Conservation (phyloP, 129 eudicot genomes). For the Artemisia argyi region DNA sequence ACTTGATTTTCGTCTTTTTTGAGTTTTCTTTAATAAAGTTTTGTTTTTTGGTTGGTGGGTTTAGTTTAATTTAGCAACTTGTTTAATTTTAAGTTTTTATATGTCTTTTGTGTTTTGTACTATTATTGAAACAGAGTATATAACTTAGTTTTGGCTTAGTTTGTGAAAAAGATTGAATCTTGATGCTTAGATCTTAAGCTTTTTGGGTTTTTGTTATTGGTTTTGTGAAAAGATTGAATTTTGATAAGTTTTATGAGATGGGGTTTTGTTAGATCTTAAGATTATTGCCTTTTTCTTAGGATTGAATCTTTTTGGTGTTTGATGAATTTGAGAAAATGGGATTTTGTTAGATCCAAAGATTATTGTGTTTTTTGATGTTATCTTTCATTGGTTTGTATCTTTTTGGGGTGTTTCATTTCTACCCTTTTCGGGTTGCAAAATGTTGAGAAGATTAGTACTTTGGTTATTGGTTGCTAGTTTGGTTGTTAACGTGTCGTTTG, state of each 20-base stretch:
- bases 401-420: not conserved
- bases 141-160: not conserved
- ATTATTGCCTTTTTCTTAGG: constrained; percentile 12
- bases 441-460: constrained; percentile 32
- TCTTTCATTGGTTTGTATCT: no score
- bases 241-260: constrained; percentile 7
- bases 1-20: constrained; percentile 32
- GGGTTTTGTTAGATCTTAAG: constrained; percentile 13
- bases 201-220: constrained; percentile 12
- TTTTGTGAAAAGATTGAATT: constrained; percentile 8
- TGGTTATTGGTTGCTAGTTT: constrained; percentile 37
- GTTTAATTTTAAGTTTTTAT: constrained; percentile 17
- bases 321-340: not conserved
- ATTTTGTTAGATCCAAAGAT: constrained; percentile 3
- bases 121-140: constrained; percentile 17
- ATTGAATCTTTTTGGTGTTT: constrained; percentile 15
- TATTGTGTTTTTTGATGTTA: no score
- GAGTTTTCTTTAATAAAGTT: not conserved
- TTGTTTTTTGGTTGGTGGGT: not conserved
- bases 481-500: constrained; percentile 19
- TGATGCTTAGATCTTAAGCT: constrained; percentile 16
- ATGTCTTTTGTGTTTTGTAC: constrained; percentile 9
- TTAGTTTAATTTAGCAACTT: not conserved
- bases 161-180: not conserved
- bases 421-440: constrained; percentile 19